A percentile compares a stretch with the other conserved stretches of the same genome.
These are phyloP conservation scores for Sugiyamaella chiloensis DNA, from an alignment of 805 yeast species.

Conservation along the genomic window DNA sequence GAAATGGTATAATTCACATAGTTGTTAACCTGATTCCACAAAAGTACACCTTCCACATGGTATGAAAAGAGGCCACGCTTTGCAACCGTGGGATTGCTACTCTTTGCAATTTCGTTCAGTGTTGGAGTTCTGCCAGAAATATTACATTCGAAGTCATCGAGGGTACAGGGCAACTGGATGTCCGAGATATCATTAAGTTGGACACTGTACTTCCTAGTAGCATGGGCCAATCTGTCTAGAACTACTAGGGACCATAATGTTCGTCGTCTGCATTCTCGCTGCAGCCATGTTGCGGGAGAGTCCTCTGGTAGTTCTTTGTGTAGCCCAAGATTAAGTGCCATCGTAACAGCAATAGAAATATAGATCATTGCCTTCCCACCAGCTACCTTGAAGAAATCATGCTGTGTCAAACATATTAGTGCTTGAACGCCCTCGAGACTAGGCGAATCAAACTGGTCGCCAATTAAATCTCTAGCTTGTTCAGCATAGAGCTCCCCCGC, in stretches of 20 bases:
- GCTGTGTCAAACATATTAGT: conserved; percentile 32
- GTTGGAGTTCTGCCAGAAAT: conserved; percentile 13
- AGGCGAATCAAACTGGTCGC: conserved; percentile 27
- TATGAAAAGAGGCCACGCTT: conserved; percentile 22
- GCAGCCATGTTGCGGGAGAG: conserved; percentile 28
- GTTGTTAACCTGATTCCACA: conserved; percentile 25
- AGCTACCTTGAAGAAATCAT: conserved; percentile 34
- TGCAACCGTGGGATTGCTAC: background rate
- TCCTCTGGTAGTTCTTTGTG: conserved; percentile 25
- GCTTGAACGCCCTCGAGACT: conserved; percentile 36
- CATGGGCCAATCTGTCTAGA: conserved; percentile 35
- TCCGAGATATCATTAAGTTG: conserved; percentile 28
- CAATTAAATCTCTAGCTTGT: conserved; percentile 20
- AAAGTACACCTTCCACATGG: conserved; percentile 19
- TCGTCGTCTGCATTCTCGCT: conserved; percentile 33
- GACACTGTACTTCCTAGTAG: conserved; percentile 32
- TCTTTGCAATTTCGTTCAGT: conserved; percentile 4
- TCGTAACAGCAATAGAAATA: conserved; percentile 35
- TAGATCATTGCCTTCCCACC: conserved; percentile 37
- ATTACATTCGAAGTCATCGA: conserved; percentile 25
- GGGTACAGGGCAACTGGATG: conserved; percentile 31
- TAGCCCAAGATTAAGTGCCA: conserved; percentile 34
- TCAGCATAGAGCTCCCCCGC: conserved; percentile 22
- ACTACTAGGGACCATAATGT: conserved; percentile 37
- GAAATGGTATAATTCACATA: conserved; percentile 18